Evolutionary conservation across 306 rosid genomes (phyloP).

Genomic region (Citrullus colocynthis): DNA sequence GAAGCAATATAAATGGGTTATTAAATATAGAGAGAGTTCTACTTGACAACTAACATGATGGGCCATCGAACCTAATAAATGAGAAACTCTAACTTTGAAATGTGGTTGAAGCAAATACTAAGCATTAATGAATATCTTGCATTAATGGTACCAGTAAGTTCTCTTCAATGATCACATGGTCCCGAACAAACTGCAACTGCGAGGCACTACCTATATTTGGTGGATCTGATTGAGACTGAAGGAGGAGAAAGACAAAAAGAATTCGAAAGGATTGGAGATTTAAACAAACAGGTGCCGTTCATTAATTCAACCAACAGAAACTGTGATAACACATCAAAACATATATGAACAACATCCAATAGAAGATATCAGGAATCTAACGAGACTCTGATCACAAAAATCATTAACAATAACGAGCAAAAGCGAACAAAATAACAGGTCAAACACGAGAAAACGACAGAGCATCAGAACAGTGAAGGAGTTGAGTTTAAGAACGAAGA

Average conservation of each 20-base stretch:
- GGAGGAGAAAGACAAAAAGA: neutral
- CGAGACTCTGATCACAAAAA: neutral
- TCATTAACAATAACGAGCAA: neutral
- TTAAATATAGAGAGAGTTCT: neutral
- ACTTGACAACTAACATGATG: neutral
- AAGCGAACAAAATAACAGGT: neutral
- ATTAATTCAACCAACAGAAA: neutral
- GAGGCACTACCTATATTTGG: neutral
- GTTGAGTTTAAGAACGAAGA: conserved; percentile 1
- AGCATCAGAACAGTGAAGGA: neutral
- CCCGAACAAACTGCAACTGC: neutral
- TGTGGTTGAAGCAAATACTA: neutral
- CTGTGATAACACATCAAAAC: neutral
- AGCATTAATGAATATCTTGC: neutral
- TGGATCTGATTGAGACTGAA: neutral
- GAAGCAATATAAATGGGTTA: neutral
- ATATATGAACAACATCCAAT: neutral
- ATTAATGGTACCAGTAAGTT: neutral
- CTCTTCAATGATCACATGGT: neutral
- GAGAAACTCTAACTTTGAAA: neutral
- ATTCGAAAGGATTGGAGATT: neutral
- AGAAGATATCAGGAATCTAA: neutral
- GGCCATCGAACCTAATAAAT: neutral
- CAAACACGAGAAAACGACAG: neutral
- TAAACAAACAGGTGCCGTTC: neutral